Percentiles rank a stretch among this genome's conserved stretches.
Conservation (phyloP, 306 rosid genomes). For the Malus sylvestris region DNA sequence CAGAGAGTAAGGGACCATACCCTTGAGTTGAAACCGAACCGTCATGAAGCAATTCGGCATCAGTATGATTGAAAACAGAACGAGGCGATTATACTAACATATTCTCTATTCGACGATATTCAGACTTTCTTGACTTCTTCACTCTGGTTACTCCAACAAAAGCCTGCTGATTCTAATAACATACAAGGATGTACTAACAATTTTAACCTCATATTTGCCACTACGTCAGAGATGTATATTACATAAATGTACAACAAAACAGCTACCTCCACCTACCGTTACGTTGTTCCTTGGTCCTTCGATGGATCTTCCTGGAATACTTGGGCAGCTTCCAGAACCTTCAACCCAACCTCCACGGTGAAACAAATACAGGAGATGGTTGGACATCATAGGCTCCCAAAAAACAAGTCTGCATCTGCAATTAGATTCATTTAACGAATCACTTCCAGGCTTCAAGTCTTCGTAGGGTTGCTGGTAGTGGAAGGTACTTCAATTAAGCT, state of each 20-base stretch:
- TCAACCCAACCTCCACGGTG: slow-evolving; percentile 36
- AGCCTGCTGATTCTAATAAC: slow-evolving; percentile 21
- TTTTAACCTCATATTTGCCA: slow-evolving; percentile 21
- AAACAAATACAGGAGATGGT: slow-evolving; percentile 22
- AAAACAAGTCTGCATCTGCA: slow-evolving; percentile 13
- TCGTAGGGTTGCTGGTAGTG: slow-evolving; percentile 32
- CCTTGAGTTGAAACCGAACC: too few relatives aligned
- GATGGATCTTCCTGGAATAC: slow-evolving; percentile 3
- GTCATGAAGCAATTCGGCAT: neutral
- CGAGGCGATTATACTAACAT: neutral
- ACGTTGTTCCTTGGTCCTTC: slow-evolving; percentile 10
- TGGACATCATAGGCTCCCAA: slow-evolving; percentile 43
- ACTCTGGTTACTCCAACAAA: slow-evolving; percentile 16
- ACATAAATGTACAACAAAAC: slow-evolving; percentile 58
- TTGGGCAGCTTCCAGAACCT: slow-evolving; percentile 33
- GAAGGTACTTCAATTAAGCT: slow-evolving; percentile 42
- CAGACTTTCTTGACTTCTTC: neutral
- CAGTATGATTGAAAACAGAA: neutral
- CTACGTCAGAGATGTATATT: slow-evolving; percentile 21
- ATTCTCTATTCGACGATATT: neutral
- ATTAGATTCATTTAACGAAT: slow-evolving; percentile 13
- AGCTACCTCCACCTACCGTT: slow-evolving; percentile 22
- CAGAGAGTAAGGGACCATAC: neutral
- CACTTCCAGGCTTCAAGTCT: slow-evolving; percentile 30
- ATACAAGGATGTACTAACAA: slow-evolving; percentile 35